A percentile compares a stretch with the other conserved stretches of the same genome.
These are phyloP conservation scores for Ophiostoma triangulosporum DNA, from an alignment of 2,329 filamentous ascomycete genomes.

Conservation along the genomic window DNA sequence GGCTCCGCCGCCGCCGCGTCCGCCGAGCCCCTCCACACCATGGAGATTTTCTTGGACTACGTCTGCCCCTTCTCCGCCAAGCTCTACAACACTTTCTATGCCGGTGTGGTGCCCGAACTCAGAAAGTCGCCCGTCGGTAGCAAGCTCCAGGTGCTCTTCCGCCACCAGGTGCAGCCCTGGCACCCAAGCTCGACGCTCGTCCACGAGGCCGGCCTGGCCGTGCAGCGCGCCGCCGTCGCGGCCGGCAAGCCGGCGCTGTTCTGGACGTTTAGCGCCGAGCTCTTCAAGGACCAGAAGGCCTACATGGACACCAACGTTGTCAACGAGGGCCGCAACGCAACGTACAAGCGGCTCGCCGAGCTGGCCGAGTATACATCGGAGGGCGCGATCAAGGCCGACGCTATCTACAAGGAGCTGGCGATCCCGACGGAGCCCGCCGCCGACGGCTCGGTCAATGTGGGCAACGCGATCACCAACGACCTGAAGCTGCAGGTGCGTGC, in stretches of 20 bases:
- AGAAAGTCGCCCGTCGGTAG: constrained; percentile 24
- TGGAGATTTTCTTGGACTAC: constrained; percentile 72
- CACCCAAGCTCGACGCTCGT: constrained; percentile 72
- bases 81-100: constrained; percentile 66
- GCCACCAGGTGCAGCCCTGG: constrained; percentile 90
- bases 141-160: constrained; percentile 64
- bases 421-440: constrained; percentile 53
- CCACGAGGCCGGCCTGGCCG: constrained; percentile 75
- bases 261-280: constrained; percentile 60
- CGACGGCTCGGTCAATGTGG: constrained; percentile 59
- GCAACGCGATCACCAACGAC: constrained; percentile 74
- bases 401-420: constrained; percentile 54
- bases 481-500: constrained; percentile 75
- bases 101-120: constrained; percentile 50
- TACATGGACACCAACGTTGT: constrained; percentile 82
- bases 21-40: constrained; percentile 38
- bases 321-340: constrained; percentile 70
- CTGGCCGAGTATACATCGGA: constrained; percentile 55
- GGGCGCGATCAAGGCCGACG: constrained; percentile 56
- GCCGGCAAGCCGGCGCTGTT: constrained; percentile 46
- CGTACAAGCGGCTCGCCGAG: constrained; percentile 65
- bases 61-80: constrained; percentile 62
- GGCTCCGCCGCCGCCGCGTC: constrained; percentile 22
- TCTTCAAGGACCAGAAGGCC: constrained; percentile 53
- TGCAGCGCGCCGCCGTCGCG: constrained; percentile 45